A percentile compares a stretch with the other conserved stretches of the same genome.
phyloP scores from a whole-genome alignment of 2,329 filamentous ascomycete genomes.

The Alternaria metachromatica region DNA sequence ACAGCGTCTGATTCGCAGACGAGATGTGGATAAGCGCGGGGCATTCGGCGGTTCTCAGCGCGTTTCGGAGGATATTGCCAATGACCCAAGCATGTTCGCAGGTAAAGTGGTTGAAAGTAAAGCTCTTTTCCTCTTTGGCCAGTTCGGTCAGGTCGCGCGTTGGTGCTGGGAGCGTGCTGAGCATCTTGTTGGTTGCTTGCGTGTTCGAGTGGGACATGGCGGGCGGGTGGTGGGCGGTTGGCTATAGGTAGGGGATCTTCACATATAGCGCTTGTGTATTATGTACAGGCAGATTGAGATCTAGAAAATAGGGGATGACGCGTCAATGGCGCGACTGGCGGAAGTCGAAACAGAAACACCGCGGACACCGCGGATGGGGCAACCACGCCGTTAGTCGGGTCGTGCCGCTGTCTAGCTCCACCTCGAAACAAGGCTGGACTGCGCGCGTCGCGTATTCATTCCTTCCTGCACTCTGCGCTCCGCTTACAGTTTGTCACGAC shows the following conservation, averaged over 20 bases:
- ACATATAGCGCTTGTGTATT: slow-evolving; percentile 9
- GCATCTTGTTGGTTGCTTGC: slow-evolving; percentile 18
- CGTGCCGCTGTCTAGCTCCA: slow-evolving; percentile 16
- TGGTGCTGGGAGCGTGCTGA: slow-evolving; percentile 39
- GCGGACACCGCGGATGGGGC: neutral
- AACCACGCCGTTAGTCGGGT: slow-evolving; percentile 8
- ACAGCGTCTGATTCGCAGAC: slow-evolving; percentile 69
- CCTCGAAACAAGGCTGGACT: slow-evolving; percentile 3
- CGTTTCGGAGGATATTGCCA: slow-evolving; percentile 68
- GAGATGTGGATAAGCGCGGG: slow-evolving; percentile 70
- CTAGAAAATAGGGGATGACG: slow-evolving; percentile 8
- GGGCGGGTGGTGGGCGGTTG: neutral
- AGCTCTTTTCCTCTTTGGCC: slow-evolving; percentile 50
- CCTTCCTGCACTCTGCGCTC: neutral
- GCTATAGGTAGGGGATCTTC: slow-evolving; percentile 9
- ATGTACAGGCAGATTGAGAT: neutral
- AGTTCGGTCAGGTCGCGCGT: slow-evolving; percentile 49
- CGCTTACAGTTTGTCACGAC: neutral
- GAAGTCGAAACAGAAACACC: slow-evolving; percentile 3
- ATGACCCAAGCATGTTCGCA: slow-evolving; percentile 69
- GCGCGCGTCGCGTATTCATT: neutral
- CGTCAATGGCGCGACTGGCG: slow-evolving; percentile 2
- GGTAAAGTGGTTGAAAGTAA: slow-evolving; percentile 65
- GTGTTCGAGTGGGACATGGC: neutral
- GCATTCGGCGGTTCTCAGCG: slow-evolving; percentile 63